These are phyloP conservation scores for Colletotrichum tanaceti DNA, from an alignment of 2,329 filamentous ascomycete species.

Conservation along the genomic window DNA sequence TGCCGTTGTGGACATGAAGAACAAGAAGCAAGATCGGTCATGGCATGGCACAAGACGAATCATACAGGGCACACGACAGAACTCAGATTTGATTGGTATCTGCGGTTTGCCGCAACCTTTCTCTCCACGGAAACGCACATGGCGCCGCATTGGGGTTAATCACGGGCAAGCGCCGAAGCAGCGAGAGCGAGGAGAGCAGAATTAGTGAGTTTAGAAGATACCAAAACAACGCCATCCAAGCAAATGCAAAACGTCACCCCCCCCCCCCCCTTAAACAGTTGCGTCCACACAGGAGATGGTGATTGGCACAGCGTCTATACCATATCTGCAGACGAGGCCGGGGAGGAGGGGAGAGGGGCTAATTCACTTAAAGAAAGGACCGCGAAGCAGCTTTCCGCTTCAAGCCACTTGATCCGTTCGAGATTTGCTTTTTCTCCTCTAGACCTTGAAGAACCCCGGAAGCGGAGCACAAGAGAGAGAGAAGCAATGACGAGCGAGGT, in stretches of 20 bases:
- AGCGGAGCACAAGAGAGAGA: background rate
- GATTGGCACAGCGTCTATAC: conserved; percentile 10
- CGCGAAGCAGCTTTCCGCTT: conserved; percentile 34
- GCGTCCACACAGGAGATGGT: background rate
- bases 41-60: background rate
- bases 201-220: conserved; percentile 21
- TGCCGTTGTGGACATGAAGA: conserved; percentile 30
- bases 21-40: background rate
- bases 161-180: background rate
- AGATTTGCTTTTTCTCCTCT: background rate
- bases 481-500: background rate
- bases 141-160: background rate
- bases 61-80: background rate
- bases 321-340: background rate
- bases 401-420: conserved; percentile 28
- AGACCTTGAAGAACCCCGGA: conserved; percentile 19
- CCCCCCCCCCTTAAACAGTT: no score
- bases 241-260: background rate
- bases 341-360: background rate
- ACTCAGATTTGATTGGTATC: background rate
- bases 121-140: conserved; percentile 1
- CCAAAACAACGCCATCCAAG: conserved; percentile 10
- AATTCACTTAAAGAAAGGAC: background rate
- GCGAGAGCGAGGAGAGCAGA: conserved; percentile 9
- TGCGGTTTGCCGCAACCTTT: background rate